phyloP scores from a whole-genome alignment of 164 flowering plant species.

The Dillenia suffruticosa region DNA sequence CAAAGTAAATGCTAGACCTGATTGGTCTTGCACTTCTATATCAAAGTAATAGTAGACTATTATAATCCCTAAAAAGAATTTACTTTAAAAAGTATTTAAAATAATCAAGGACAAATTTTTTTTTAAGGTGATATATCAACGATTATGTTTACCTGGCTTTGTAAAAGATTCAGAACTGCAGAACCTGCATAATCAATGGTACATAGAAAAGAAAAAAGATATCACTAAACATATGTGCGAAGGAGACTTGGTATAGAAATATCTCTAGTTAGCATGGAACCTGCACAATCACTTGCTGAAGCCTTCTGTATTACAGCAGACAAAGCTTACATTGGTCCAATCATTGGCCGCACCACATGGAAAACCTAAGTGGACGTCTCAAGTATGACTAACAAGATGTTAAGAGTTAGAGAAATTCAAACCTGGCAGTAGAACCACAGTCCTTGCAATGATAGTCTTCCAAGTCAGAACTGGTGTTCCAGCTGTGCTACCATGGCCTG shows the following conservation, averaged over 20 bases:
- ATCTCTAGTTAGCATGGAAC: conserved; percentile 27
- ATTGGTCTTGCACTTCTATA: too few relatives aligned
- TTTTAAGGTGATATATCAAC: too few relatives aligned
- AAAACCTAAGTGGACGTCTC: conserved; percentile 5
- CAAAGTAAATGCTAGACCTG: too few relatives aligned
- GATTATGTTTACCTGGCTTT: conserved; percentile 63
- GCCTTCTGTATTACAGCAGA: conserved; percentile 70
- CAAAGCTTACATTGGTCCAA: conserved; percentile 89
- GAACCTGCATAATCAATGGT: conserved; percentile 41
- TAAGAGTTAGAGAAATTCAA: conserved; percentile 6
- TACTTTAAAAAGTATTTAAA: too few relatives aligned
- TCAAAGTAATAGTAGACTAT: too few relatives aligned
- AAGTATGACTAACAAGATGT: neutral
- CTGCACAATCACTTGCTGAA: conserved; percentile 50
- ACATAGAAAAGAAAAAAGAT: too few relatives aligned
- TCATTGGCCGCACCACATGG: conserved; percentile 63
- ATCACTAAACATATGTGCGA: too few relatives aligned
- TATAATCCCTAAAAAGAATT: too few relatives aligned
- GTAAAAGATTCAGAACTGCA: conserved; percentile 88
- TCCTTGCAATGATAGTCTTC: conserved; percentile 93
- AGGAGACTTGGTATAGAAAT: too few relatives aligned
- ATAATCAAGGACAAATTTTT: too few relatives aligned
- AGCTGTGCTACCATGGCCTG: conserved; percentile 98
- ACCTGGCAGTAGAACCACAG: conserved; percentile 99
- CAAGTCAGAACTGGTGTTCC: conserved; percentile 93